Conservation (phyloP, 1,284 basidiomycete genomes). For the Irpex lacteus region DNA sequence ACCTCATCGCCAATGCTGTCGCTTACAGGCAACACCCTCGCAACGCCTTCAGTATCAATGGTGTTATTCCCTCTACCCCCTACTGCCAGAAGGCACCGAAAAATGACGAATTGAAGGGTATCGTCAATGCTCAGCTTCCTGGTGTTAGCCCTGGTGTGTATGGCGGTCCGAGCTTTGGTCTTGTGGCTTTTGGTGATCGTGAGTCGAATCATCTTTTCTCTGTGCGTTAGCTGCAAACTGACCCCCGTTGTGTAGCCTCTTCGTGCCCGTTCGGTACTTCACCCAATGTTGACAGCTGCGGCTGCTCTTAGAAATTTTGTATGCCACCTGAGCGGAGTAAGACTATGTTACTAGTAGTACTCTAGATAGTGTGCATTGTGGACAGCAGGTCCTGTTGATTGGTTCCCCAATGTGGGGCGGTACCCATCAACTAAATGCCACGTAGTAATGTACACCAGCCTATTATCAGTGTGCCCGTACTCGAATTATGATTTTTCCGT, state of each 20-base stretch:
- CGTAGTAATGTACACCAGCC: no score
- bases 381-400: no score
- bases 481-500: no score
- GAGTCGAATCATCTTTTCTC: slow-evolving; percentile 11
- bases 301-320: slow-evolving; percentile 16
- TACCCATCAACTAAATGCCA: no score
- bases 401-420: no score
- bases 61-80: slow-evolving; percentile 39
- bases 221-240: not conserved
- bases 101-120: slow-evolving; percentile 43
- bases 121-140: slow-evolving; percentile 46
- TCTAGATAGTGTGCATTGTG: no score
- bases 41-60: slow-evolving; percentile 37
- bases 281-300: slow-evolving; percentile 24
- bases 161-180: slow-evolving; percentile 20
- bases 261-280: slow-evolving; percentile 28
- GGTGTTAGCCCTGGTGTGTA: slow-evolving; percentile 32
- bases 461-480: no score
- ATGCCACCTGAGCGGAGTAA: no score
- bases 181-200: slow-evolving; percentile 30
- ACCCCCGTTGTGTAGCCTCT: slow-evolving; percentile 14
- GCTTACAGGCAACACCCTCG: slow-evolving; percentile 40
- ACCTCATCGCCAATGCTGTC: slow-evolving; percentile 40
- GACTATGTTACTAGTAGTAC: no score
- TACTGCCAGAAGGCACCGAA: slow-evolving; percentile 50